Evolutionary conservation across 208 protist species (phyloP), one percentile per base, ranked within the genome.

Genomic region (Trypanosoma platydactyli): DNA sequence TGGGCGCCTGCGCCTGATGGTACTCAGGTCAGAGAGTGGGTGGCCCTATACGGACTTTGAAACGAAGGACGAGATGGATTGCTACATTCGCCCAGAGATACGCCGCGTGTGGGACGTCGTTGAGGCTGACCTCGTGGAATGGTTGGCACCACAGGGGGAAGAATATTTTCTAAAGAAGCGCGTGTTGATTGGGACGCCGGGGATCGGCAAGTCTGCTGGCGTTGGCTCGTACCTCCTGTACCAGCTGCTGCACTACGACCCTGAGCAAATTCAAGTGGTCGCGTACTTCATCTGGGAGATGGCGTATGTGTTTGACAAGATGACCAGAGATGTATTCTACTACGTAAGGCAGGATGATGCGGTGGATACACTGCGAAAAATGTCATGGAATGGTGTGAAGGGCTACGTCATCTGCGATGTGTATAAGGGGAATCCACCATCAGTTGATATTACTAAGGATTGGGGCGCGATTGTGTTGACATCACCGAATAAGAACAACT

Each of bases 401-500:
- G n/a, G n/a, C n/a, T n/a, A n/a, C n/a, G n/a, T n/a, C n/a, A n/a
- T n/a, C 5, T 5, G 50, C 50, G 16, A 54, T 35, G 50, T 4
- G 33, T 9, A 9, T 7, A 27, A 51, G 46, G 7, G 46, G 20
- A 51, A 7, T 13, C 13, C 40, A 44, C 40, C 40, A 44, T 18
- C 1, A 1, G n/a, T 33, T 61, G 22, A 33, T 41, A n/a, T n/a
- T 61, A 16, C 33, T 27, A 35, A 5, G 6, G 55, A 24, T 20
- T 61, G 55, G 55, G 55, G 55, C 55, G 49, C 49, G 55, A 46
- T 49, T 61, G 55, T 49, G 5, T 9, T 61, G 41, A 20, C 55
- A 35, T 61, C 55, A 1, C 55, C 40, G 41, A 49, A 61, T 27
- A 20, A 61, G 40, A 33, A 46, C 9, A 20, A 49, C 35, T 61